Conservation (phyloP, 495 filamentous ascomycete genomes). For the Neurospora tetrasperma region DNA sequence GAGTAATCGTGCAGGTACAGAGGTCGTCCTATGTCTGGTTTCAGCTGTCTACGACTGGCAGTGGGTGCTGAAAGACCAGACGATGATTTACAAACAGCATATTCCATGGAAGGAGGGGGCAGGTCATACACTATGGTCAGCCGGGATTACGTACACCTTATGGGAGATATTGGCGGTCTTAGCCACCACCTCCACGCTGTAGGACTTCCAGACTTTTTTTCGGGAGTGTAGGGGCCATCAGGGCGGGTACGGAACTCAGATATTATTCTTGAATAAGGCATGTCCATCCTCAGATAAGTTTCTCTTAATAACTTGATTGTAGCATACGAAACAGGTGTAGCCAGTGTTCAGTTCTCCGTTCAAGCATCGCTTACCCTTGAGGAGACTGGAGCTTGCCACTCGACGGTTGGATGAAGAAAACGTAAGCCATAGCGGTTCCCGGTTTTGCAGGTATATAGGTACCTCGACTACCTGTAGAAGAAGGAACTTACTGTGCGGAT, state of each 20-base stretch:
- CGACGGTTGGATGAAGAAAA: too few species aligned
- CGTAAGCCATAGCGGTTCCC: too few species aligned
- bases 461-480: too few species aligned
- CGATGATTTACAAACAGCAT: background rate
- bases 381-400: too few species aligned
- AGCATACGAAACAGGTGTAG: background rate
- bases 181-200: background rate
- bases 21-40: background rate
- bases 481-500: too few species aligned
- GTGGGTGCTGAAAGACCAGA: background rate
- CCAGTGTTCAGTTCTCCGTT: background rate
- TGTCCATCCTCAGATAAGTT: background rate
- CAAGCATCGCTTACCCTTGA: too few species aligned
- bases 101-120: background rate
- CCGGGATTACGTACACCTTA: background rate
- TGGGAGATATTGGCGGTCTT: background rate
- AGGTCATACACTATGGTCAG: background rate
- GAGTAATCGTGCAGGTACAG: background rate
- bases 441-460: too few species aligned
- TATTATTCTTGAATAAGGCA: background rate
- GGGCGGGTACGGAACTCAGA: too few species aligned
- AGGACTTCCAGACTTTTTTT: background rate
- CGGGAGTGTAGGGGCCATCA: background rate
- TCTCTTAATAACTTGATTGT: background rate
- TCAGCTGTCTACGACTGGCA: background rate